Evolutionary conservation across 1,284 basidiomycete genomes (phyloP), one percentile per base, ranked within the genome.

Genomic region (Anthracocystis setariae): DNA sequence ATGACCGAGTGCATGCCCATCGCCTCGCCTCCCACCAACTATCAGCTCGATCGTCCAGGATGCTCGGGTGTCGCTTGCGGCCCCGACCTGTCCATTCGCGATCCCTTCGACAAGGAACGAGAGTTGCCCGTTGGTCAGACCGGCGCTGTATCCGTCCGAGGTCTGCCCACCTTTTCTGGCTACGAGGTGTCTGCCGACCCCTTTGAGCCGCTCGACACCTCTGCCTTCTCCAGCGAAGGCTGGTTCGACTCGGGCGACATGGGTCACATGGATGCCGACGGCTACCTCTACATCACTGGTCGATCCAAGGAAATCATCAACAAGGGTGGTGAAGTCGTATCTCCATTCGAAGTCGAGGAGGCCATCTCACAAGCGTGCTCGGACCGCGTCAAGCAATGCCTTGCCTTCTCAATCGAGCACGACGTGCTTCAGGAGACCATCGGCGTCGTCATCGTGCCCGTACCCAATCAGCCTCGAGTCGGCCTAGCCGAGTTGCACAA

Each of bases 1-100:
- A 82, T 82, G 81, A 82, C 81, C 7, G 81, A 82, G 50, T 82
- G 81, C 58, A 82, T 82, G 81, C 81, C 81, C 40, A 82, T 82
- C 61, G 81, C 81, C 9, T 82, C 81, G 38, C 81, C 81, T 7
- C 81, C 79, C 5, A 75, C 78, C 38, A 74, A 79, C 53, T 82
- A 82, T 65, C 74, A 82, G 60, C 75, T 82, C 35, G 81, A 82
- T 44, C 77, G 81, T 15, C 81, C 81, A 25, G 81, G 81, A 25
- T 82, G 80, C 43, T 82, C 80, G 5, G 81, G 81, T 59, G 54
- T 82, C 24, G 81, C 81, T 8, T 82, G 81, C 35, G 81, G 81
- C 56, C 81, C 81, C 18, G 76, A 77, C 40, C 72, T 82, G 32
- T 81, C 79, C 39, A 81, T 82, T 35, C 78, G 81, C 25, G 80